phyloP scores from a whole-genome alignment of 352 stramenopile species.

The Phytophthora fragariaefolia region DNA sequence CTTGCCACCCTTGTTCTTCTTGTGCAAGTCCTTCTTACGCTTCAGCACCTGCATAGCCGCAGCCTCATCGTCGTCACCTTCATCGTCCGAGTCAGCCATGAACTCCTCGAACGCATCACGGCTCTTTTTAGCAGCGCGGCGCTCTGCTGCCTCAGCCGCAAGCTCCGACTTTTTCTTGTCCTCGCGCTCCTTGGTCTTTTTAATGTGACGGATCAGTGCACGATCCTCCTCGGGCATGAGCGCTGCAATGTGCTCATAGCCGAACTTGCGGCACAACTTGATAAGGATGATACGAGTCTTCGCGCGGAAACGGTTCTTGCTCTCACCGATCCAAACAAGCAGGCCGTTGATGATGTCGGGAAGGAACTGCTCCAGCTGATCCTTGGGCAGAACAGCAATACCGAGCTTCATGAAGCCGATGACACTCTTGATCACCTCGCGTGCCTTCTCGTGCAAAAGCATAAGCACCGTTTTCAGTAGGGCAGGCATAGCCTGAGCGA shows the following conservation, averaged over 20 bases:
- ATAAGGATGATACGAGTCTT: slow-evolving; percentile 97
- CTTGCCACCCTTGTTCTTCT: slow-evolving; percentile 81
- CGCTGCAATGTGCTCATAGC: slow-evolving; percentile 91
- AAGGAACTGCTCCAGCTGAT: slow-evolving; percentile 91
- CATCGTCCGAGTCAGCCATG: slow-evolving; percentile 83
- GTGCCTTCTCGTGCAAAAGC: slow-evolving; percentile 93
- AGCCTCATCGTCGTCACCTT: slow-evolving; percentile 81
- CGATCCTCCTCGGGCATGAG: slow-evolving; percentile 91
- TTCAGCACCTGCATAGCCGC: slow-evolving; percentile 84
- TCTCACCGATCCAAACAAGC: slow-evolving; percentile 94
- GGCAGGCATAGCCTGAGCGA: slow-evolving; percentile 82
- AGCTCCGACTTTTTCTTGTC: slow-evolving; percentile 90
- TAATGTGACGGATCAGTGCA: slow-evolving; percentile 95
- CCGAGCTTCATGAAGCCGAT: slow-evolving; percentile 96
- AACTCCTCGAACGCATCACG: slow-evolving; percentile 77
- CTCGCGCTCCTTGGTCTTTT: slow-evolving; percentile 94
- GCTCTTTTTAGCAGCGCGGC: slow-evolving; percentile 58
- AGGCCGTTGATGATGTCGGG: slow-evolving; percentile 93
- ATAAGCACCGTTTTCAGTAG: slow-evolving; percentile 94
- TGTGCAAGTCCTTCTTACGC: slow-evolving; percentile 81
- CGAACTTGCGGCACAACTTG: slow-evolving; percentile 94
- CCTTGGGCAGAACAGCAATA: slow-evolving; percentile 90
- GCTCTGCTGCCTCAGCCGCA: slow-evolving; percentile 44
- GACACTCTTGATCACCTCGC: slow-evolving; percentile 97
- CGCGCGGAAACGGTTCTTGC: slow-evolving; percentile 95